Base-by-base conservation (phyloP, 352 stramenopile species). In the Globisporangium cystogenes region DNA sequence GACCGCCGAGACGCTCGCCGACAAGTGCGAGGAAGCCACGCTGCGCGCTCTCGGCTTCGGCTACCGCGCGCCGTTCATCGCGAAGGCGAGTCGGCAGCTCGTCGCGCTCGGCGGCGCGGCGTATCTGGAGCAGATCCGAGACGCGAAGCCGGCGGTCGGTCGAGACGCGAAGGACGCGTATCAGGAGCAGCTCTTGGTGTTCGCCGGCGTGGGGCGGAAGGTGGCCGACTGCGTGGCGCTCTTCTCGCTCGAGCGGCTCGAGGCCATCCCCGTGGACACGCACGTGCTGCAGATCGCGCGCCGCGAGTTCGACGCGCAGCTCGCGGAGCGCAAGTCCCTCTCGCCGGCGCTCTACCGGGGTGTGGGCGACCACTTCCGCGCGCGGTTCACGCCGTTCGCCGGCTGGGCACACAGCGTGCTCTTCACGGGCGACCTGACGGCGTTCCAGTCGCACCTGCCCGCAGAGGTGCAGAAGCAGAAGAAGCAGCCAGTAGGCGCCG, bases 191-290 rank as follows among this genome's bases (percentile, higher is more conserved):
- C 59, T 88, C 43, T 81, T 82, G 67, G 62, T 80, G 44, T 88
- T 88, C 47, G 36, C 64, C 24, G 96, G 95, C 8, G 92, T 98
- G 6, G 95, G 95, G 1, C 70, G 75, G 18, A 98, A 99, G 70
- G 96, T 99, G 3, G 96, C 96, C 1, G 96, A 99, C 70, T 99
- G 96, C 65, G 86, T 99, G 10, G 95, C 89, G 31, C 84, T 99
- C 6, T 99, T 99, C 66, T 97, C 91, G 4, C 62, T 99, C 18
- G 90, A 97, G 48, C 86, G 95, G 52, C 63, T 88, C 24, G 84
- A 96, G 29, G 79, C 89, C 6, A 98, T 99, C 51, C 96, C 96
- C 1, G 95, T 99, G 1, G 96, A 99, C 69, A 97, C 95, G 26
- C 96, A 99, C 66, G 91, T 98, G 26, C 97, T 92, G 89, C 88